A percentile compares a stretch with the other conserved stretches of the same genome.
Evolutionary conservation across 2,329 filamentous ascomycete genomes (phyloP).

Genomic region (Paracamarosporium sp.): DNA sequence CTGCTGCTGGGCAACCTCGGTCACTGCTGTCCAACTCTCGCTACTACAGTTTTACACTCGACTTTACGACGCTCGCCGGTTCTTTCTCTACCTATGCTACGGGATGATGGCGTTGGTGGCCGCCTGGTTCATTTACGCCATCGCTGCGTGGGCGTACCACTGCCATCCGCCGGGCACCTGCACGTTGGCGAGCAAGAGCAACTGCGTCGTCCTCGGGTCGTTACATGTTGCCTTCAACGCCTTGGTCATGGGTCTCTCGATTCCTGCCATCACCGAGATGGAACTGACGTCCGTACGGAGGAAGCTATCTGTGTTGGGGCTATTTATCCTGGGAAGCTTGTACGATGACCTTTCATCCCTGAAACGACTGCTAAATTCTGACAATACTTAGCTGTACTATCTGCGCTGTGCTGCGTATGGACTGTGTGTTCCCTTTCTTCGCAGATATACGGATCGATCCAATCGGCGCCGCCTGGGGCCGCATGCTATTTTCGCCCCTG

Average conservation of each 20-base stretch:
- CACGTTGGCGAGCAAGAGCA: constrained; percentile 20
- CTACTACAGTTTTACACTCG: constrained; percentile 26
- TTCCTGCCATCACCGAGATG: constrained; percentile 20
- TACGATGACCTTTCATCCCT: constrained; percentile 2
- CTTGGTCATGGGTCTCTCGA: constrained; percentile 16
- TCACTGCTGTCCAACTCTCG: constrained; percentile 26
- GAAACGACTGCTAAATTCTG: neutral
- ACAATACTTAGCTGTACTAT: constrained; percentile 20
- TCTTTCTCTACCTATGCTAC: constrained; percentile 15
- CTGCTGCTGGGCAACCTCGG: constrained; percentile 27
- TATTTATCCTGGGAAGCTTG: constrained; percentile 26
- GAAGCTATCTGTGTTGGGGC: constrained; percentile 15
- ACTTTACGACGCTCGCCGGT: constrained; percentile 17
- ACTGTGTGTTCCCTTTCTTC: constrained; percentile 25
- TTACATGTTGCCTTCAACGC: constrained; percentile 26
- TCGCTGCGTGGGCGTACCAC: constrained; percentile 22
- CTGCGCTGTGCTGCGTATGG: constrained; percentile 26
- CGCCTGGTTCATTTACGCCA: constrained; percentile 22
- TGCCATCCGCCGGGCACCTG: constrained; percentile 27
- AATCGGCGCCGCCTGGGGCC: constrained; percentile 27
- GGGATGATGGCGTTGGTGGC: constrained; percentile 16
- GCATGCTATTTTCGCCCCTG: constrained; percentile 26
- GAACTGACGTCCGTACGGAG: constrained; percentile 18
- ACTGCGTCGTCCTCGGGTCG: constrained; percentile 25
- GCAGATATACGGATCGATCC: constrained; percentile 19